Evolutionary conservation across 768 basidiomycete species (phyloP), one percentile per base, ranked within the genome.

Genomic region (Gymnopilus junonius): DNA sequence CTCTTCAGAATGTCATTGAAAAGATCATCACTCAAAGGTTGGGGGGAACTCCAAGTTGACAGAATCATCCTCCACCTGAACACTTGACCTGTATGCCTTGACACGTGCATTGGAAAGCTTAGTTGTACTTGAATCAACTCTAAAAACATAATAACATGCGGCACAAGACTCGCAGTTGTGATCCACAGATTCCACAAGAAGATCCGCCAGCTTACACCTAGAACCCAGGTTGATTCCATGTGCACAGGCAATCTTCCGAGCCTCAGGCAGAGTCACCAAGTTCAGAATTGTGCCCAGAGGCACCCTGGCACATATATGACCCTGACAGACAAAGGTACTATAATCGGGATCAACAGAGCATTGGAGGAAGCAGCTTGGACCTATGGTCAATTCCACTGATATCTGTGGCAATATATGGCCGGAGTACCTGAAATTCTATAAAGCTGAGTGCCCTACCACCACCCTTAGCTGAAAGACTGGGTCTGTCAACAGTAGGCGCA

Each of bases 21-120:
- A 4, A 63, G 12, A 7, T 60, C 8, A 11, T 35, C 2, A 20
- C 25, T 29, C 4, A 51, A 5, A 3, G 65, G 62, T 10, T 11
- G 1, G 8, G 65, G 65, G 65, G 51, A 66, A 66, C 27, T 25
- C 34, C n/a, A n/a, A 35, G 34, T 29, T 5, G 53, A 12, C 8
- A 6, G 37, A 15, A n/a, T 27, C n/a, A 11, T 21, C 20, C 23
- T 32, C 15, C n/a, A n/a, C n/a, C n/a, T n/a, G n/a, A n/a, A n/a
- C n/a, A n/a, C 5, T 32, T 27, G n/a, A 14, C 17, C 31, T 46
- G 23, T 34, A 53, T 60, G 45, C 37, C 15, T 39, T 14, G 37
- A 39, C 37, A 39, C 15, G 34, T 7, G 34, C n/a, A n/a, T n/a
- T n/a, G n/a, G n/a, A n/a, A n/a, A n/a, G n/a, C n/a, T n/a, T n/a